Base-by-base conservation (phyloP, 345 rosid genomes). In the Luvunga scandens region DNA sequence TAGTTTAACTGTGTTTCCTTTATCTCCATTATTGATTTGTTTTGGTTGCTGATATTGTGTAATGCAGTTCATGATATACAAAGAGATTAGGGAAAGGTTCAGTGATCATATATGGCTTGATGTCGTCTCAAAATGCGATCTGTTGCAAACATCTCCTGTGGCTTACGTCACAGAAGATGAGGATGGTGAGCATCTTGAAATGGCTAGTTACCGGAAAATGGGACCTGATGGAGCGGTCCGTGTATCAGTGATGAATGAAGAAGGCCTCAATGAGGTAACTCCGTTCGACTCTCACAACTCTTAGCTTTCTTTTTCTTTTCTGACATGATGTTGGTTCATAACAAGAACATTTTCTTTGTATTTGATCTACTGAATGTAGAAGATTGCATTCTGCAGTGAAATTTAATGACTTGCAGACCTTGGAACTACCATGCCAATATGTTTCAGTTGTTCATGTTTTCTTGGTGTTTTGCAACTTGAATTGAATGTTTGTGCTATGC, bases 61-160 rank as follows among this genome's bases (percentile, higher is more conserved):
- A 72, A 16, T 81, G 87, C 89, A 94, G 99, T 91, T 86, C 80
- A 66, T n/a, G 77, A 89, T 96, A 73, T 94, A 94, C 88, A 91
- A 84, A 85, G 97, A 93, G 81, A 89, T 95, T 4, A 93, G 80
- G 78, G 88, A 89, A 80, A 88, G 97, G 83, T 94, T 91, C 73
- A 75, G 77, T 28, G 86, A 87, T 83, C 91, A 85, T 82, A 81
- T 91, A 75, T 94, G 99, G 97, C 83, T 94, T 78, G 98, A 96
- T 84, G 97, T 91, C 67, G 82, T 94, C 33, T 96, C 98, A 14
- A 96, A 96, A 86, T 89, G 94, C 61, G 99, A 96, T 83, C 78
- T 96, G 77, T 78, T 92, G 85, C 83, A 85, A 87, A 90, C 83
- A 69, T 79, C 92, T 75, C 88, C 89, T 7, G 89, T 84, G 75